A percentile compares a stretch with the other conserved stretches of the same genome.
These are phyloP conservation scores for Phytophthora kernoviae DNA, from an alignment of 352 stramenopile species.

Conservation along the genomic window DNA sequence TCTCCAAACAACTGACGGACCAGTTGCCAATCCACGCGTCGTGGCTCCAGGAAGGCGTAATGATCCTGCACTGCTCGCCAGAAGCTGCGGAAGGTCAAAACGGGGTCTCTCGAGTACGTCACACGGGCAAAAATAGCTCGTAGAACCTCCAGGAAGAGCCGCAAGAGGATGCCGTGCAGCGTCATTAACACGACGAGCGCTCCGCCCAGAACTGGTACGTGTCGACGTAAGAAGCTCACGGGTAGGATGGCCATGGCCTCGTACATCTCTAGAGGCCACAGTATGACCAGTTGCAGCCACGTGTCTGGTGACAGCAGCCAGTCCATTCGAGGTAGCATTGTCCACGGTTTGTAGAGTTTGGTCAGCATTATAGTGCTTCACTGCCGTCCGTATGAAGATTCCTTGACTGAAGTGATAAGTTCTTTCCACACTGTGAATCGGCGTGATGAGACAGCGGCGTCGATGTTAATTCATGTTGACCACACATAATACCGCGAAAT, in stretches of 20 bases:
- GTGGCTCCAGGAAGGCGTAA: constrained; percentile 63
- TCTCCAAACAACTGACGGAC: constrained; percentile 79
- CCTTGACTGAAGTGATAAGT: too few relatives aligned
- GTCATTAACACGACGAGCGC: constrained; percentile 82
- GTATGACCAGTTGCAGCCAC: constrained; percentile 58
- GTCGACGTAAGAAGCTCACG: constrained; percentile 73
- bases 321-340: constrained; percentile 31
- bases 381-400: too few relatives aligned
- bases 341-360: constrained; percentile 17
- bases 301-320: constrained; percentile 49
- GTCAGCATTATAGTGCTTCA: too few relatives aligned
- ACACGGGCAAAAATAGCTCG: constrained; percentile 72
- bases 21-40: constrained; percentile 65
- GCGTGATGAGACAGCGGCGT: too few relatives aligned
- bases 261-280: constrained; percentile 77
- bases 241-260: constrained; percentile 77
- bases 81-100: constrained; percentile 75
- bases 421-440: too few relatives aligned
- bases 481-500: too few relatives aligned
- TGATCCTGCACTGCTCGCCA: constrained; percentile 71
- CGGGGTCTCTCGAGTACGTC: constrained; percentile 67
- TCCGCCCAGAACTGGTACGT: constrained; percentile 75
- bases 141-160: constrained; percentile 65
- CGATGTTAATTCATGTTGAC: too few relatives aligned
- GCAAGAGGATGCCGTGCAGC: constrained; percentile 72